phyloP scores from a whole-genome alignment of 331 rosid genomes.

The Dryas integrifolia region DNA sequence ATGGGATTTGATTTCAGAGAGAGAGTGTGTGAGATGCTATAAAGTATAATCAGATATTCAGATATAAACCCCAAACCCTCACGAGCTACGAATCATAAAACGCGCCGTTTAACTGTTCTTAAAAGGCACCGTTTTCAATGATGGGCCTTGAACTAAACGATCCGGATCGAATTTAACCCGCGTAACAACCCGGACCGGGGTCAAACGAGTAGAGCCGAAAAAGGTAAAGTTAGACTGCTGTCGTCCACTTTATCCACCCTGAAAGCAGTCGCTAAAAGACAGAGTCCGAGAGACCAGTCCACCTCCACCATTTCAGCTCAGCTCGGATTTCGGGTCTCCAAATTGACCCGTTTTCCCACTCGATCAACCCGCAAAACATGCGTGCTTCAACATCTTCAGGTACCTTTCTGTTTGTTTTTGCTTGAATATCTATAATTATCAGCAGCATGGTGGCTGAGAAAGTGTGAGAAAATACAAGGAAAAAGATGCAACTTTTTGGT shows the following conservation, averaged over 20 bases:
- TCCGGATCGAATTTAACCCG: too few relatives aligned
- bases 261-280: background rate
- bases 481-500: background rate
- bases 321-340: conserved; percentile 21
- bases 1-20: background rate
- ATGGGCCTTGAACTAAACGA: background rate
- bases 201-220: background rate
- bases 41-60: too few relatives aligned
- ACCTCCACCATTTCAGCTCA: conserved; percentile 14
- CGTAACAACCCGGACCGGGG: too few relatives aligned
- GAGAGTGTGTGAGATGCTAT: background rate
- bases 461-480: background rate
- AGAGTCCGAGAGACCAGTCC: background rate
- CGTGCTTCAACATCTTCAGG: conserved; percentile 31
- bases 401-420: background rate
- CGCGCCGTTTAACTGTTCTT: background rate
- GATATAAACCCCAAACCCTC: background rate
- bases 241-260: conserved; percentile 28
- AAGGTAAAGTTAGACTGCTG: conserved; percentile 4
- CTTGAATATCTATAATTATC: background rate
- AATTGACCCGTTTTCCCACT: background rate
- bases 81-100: background rate
- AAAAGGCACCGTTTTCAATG: background rate
- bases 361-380: conserved; percentile 13
- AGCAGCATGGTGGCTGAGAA: conserved; percentile 19